Percentiles rank a stretch among this genome's conserved stretches.
These are phyloP conservation scores for Nitzschia sp. DNA, from an alignment of 108 stramenopile species.

Conservation along the genomic window DNA sequence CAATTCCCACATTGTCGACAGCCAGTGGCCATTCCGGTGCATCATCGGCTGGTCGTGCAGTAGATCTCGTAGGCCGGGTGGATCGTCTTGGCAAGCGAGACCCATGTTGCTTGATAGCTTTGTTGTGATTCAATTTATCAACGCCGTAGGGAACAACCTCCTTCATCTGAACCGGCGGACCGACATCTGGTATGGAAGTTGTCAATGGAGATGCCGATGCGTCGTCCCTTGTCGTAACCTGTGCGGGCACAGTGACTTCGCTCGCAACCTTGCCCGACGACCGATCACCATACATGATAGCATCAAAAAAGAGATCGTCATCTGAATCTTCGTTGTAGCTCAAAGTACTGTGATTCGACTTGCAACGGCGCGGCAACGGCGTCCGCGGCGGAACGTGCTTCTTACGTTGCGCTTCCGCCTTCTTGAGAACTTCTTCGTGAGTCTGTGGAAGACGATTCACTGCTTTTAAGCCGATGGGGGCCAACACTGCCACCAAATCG, in stretches of 20 bases:
- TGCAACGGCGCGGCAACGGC: conserved; percentile 3
- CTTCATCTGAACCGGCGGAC: too few relatives aligned
- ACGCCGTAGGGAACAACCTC: too few relatives aligned
- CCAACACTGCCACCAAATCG: conserved; percentile 4
- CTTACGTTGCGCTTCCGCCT: not conserved
- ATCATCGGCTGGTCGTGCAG: too few relatives aligned
- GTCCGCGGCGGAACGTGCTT: not conserved
- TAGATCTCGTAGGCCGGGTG: too few relatives aligned
- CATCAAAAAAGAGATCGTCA: conserved; percentile 9
- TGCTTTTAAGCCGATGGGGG: conserved; percentile 12
- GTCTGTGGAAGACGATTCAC: conserved; percentile 6
- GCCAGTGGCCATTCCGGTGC: too few relatives aligned
- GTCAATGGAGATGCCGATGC: not conserved
- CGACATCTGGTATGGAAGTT: not conserved
- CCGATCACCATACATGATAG: not conserved
- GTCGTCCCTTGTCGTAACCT: not conserved
- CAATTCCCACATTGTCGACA: too few relatives aligned
- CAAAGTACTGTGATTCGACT: not conserved
- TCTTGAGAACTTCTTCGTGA: conserved; percentile 5
- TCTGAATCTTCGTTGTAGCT: conserved; percentile 15
- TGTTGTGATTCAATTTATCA: too few relatives aligned
- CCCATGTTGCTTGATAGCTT: too few relatives aligned
- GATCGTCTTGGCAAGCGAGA: too few relatives aligned
- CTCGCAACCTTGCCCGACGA: not conserved
- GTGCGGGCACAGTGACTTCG: not conserved